Conservation (phyloP, 2,329 filamentous ascomycete genomes). For the Talaromyces albobiverticillius region DNA sequence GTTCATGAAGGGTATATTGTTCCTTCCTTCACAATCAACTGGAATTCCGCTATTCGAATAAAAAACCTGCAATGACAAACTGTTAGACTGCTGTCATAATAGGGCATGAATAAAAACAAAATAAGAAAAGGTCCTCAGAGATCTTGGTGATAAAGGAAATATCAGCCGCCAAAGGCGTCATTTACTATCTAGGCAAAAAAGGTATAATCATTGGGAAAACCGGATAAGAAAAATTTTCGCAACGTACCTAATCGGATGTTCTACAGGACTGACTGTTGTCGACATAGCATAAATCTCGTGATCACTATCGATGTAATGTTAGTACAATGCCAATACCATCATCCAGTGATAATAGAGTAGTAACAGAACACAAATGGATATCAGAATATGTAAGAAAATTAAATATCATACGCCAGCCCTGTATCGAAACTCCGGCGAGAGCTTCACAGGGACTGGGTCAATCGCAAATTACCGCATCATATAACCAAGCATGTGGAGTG, state of each 20-base stretch:
- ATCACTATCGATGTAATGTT: not conserved
- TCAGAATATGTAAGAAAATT: conserved; percentile 99
- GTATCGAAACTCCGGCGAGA: conserved; percentile 87
- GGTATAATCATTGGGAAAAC: conserved; percentile 60
- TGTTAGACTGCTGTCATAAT: not conserved
- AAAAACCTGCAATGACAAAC: not conserved
- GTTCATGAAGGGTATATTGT: too few relatives aligned
- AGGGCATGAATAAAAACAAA: not conserved
- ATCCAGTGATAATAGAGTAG: not conserved
- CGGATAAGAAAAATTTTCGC: conserved; percentile 4
- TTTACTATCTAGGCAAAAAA: conserved; percentile 65
- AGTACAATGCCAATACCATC: not conserved
- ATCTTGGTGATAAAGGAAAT: conserved; percentile 63
- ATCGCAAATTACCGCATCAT: conserved; percentile 99
- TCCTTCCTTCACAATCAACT: too few relatives aligned
- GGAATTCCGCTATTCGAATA: too few relatives aligned
- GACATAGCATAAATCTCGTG: conserved; percentile 21
- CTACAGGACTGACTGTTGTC: not conserved
- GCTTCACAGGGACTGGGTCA: conserved; percentile 80
- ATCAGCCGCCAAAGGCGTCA: conserved; percentile 60
- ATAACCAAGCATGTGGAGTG: conserved; percentile 23
- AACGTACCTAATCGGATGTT: conserved; percentile 25
- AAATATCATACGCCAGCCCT: conserved; percentile 77
- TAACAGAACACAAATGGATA: conserved; percentile 20
- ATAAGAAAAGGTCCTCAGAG: conserved; percentile 55